Base-by-base conservation (phyloP, 2,329 filamentous ascomycete species). In the Botrytis fragariae region DNA sequence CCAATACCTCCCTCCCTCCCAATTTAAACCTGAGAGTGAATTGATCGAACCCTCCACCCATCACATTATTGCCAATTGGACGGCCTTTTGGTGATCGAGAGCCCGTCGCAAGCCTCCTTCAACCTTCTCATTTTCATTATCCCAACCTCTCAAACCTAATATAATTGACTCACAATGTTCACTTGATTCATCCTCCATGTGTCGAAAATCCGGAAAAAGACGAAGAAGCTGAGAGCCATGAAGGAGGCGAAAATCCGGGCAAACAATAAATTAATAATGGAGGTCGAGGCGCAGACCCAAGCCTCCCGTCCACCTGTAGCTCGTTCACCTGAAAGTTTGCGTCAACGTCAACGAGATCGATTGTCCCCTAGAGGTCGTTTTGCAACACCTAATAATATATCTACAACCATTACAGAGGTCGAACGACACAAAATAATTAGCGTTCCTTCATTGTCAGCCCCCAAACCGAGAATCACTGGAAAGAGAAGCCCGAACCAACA, bases 311-410 rank as follows among this genome's bases (percentile, higher is more conserved):
- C 71, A 44, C 51, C 71, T 22, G 54, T 72, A 60, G 29, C 44
- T 72, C 79, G 74, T 71, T 77, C 77, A 42, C 76, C 77, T 63
- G 79, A 79, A 73, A 77, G 76, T 69, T 75, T 81, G 76, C 80
- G 80, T 79, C 78, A 79, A 73, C 80, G 79, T 75, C 80, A 81
- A 74, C 79, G 79, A 77, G 79, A 81, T 75, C 78, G 78, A 71
- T 73, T 81, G 42, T 79, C 80, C 32, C 80, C 79, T 10, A 77
- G 80, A 77, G 76, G 79, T 44, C 77, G 77, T 57, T 78, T 78
- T 54, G 74, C 74, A 45, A 79, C 78, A 73, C 48, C 73, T 16
- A 72, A 69, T 72, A 73, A 74, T 68, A 78, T 75, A 59, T 71
- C 78, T 32, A 76, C 77, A 4, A 75, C 75, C 7, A 71, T 76